Conservation (phyloP, 345 rosid genomes). For the Gossypium arboreum region DNA sequence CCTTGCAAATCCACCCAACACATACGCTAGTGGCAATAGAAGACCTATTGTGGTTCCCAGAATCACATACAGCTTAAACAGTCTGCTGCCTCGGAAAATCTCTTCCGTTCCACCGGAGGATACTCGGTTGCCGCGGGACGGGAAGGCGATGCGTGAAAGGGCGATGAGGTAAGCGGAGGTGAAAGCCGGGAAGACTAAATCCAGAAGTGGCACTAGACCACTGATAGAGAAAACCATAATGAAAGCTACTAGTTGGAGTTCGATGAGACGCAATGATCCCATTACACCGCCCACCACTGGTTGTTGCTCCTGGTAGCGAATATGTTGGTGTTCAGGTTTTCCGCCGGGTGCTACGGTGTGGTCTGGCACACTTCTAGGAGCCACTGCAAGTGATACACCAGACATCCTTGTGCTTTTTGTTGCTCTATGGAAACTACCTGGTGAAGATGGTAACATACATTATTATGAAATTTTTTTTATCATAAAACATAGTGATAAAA, state of each 20-base stretch:
- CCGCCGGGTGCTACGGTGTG: conserved; percentile 19
- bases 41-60: conserved; percentile 71
- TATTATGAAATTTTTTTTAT: too few species aligned
- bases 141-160: conserved; percentile 70
- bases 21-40: conserved; percentile 81
- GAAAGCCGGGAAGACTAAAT: conserved; percentile 74
- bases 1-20: conserved; percentile 86
- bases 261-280: conserved; percentile 79
- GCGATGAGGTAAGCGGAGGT: conserved; percentile 50
- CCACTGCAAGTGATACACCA: conserved; percentile 64
- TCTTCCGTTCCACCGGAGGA: conserved; percentile 36
- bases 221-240: conserved; percentile 80
- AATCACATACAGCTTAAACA: conserved; percentile 59
- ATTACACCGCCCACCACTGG: conserved; percentile 41
- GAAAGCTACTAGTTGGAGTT: conserved; percentile 86
- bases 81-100: conserved; percentile 51
- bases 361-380: conserved; percentile 38
- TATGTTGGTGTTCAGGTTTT: conserved; percentile 23
- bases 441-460: not conserved
- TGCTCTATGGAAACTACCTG: not conserved
- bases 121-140: conserved; percentile 37
- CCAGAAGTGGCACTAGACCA: conserved; percentile 84
- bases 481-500: too few species aligned
- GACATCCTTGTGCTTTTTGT: conserved; percentile 42
- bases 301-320: conserved; percentile 17